Conservation (phyloP, 208 protist genomes). For the Plasmodiophora brassicae region DNA sequence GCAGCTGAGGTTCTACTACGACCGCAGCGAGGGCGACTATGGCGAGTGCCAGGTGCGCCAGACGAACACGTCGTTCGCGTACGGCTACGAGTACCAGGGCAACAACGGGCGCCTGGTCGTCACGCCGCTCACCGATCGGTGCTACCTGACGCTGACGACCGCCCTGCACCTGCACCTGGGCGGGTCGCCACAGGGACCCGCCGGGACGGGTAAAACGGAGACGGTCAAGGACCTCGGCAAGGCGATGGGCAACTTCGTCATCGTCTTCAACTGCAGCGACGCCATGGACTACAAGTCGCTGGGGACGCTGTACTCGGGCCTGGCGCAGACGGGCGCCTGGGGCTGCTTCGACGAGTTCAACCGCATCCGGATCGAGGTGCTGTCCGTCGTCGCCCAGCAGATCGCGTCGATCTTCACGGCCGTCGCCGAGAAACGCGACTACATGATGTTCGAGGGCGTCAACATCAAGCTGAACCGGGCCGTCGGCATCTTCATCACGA, state of each 20-base stretch:
- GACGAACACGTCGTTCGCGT: slow-evolving; percentile 78
- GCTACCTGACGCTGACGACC: slow-evolving; percentile 94
- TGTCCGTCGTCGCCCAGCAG: slow-evolving; percentile 95
- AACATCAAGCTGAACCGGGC: slow-evolving; percentile 87
- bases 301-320: slow-evolving; percentile 77
- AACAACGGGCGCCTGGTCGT: slow-evolving; percentile 93
- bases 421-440: slow-evolving; percentile 10
- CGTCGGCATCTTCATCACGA: slow-evolving; percentile 95
- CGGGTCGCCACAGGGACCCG: slow-evolving; percentile 79
- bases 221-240: slow-evolving; percentile 96
- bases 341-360: slow-evolving; percentile 98
- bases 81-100: slow-evolving; percentile 95
- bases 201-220: slow-evolving; percentile 97
- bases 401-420: slow-evolving; percentile 78
- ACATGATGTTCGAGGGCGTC: slow-evolving; percentile 82
- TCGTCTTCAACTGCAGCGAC: slow-evolving; percentile 98
- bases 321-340: slow-evolving; percentile 94
- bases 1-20: slow-evolving; percentile 90
- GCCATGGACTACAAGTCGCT: slow-evolving; percentile 91
- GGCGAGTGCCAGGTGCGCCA: slow-evolving; percentile 80
- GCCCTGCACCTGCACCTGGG: slow-evolving; percentile 78
- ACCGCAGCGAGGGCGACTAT: slow-evolving; percentile 63
- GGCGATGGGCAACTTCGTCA: slow-evolving; percentile 88
- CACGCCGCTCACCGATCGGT: slow-evolving; percentile 92
- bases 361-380: slow-evolving; percentile 80